Evolutionary conservation across 805 yeast genomes (phyloP).

Genomic region (Lipomyces spencermartinsiae): DNA sequence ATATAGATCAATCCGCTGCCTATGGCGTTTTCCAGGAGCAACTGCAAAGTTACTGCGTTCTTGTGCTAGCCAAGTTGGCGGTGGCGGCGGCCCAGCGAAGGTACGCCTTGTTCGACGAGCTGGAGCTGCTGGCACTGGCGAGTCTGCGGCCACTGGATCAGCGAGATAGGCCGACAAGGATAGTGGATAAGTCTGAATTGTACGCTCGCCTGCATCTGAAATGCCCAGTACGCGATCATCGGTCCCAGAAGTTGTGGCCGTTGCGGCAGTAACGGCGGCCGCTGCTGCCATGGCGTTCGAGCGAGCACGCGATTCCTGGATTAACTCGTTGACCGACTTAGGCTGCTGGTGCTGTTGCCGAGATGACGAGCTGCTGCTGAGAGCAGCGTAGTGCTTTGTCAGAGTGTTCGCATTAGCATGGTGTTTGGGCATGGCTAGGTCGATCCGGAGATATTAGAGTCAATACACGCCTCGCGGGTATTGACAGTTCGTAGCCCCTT

Average conservation of each 20-base stretch:
- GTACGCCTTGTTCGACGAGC: conserved; percentile 21
- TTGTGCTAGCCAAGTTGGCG: conserved; percentile 34
- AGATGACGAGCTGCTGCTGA: conserved; percentile 17
- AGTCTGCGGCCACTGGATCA: conserved; percentile 17
- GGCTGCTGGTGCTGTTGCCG: conserved; percentile 18
- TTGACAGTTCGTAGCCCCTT: neutral
- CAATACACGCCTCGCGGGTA: neutral
- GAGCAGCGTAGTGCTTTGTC: conserved; percentile 37
- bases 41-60: conserved; percentile 21
- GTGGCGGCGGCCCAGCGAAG: conserved; percentile 38
- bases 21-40: conserved; percentile 6
- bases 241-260: conserved; percentile 9
- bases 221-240: conserved; percentile 23
- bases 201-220: neutral
- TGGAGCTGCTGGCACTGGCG: neutral
- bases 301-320: conserved; percentile 31
- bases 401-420: conserved; percentile 32
- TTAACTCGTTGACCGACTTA: conserved; percentile 31
- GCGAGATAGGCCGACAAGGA: conserved; percentile 28
- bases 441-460: neutral
- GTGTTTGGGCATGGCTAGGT: conserved; percentile 29
- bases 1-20: conserved; percentile 9
- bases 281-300: conserved; percentile 19
- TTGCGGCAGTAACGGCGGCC: conserved; percentile 23
- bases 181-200: neutral